Percentiles rank a stretch among this genome's conserved stretches.
Evolutionary conservation across 805 yeast species (phyloP).

Genomic region (Hanseniaspora mollemarum): DNA sequence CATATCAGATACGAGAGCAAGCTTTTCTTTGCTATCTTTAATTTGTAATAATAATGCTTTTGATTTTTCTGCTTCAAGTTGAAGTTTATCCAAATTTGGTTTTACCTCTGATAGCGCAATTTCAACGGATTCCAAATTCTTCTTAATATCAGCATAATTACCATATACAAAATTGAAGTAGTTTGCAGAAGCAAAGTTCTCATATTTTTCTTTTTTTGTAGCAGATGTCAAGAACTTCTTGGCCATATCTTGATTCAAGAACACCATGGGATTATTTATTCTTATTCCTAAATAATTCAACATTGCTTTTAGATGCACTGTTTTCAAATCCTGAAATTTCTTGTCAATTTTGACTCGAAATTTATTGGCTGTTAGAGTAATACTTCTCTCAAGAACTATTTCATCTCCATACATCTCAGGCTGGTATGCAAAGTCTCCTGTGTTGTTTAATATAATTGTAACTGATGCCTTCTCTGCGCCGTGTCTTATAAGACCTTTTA

Average conservation of each 20-base stretch:
- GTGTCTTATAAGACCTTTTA: constrained; percentile 61
- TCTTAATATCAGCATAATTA: constrained; percentile 37
- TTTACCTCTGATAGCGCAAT: constrained; percentile 33
- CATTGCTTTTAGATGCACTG: constrained; percentile 54
- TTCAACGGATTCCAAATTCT: constrained; percentile 31
- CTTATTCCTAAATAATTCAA: constrained; percentile 62
- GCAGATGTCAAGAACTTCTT: constrained; percentile 75
- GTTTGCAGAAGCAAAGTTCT: constrained; percentile 36
- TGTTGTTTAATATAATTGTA: constrained; percentile 50
- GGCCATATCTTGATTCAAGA: constrained; percentile 88
- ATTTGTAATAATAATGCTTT: constrained; percentile 33
- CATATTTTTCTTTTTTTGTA: constrained; percentile 58
- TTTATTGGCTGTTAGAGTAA: constrained; percentile 39
- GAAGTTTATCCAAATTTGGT: constrained; percentile 32
- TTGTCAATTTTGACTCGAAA: constrained; percentile 45
- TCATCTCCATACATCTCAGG: constrained; percentile 55
- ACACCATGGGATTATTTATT: constrained; percentile 82
- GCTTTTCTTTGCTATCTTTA: constrained; percentile 7
- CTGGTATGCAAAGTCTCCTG: constrained; percentile 53
- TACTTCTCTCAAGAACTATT: constrained; percentile 58
- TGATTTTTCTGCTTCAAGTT: constrained; percentile 35
- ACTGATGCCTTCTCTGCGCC: constrained; percentile 63
- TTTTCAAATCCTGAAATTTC: constrained; percentile 46
- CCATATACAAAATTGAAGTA: constrained; percentile 12
- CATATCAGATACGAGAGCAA: constrained; percentile 4